phyloP scores from a whole-genome alignment of 805 yeast genomes.

The Monosporozyma unispora region DNA sequence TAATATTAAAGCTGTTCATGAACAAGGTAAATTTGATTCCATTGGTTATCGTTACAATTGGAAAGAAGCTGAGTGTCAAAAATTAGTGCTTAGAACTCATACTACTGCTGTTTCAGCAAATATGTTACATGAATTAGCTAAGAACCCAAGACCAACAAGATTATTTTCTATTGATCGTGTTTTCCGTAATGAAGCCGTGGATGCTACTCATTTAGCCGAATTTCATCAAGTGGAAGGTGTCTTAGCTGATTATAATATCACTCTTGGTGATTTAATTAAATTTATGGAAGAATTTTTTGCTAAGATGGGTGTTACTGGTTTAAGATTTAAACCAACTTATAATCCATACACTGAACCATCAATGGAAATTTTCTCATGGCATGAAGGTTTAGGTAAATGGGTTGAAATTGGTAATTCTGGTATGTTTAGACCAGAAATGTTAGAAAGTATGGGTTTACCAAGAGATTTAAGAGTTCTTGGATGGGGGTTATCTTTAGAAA shows the following conservation, averaged over 20 bases:
- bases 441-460: constrained; percentile 97
- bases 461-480: constrained; percentile 89
- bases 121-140: constrained; percentile 80
- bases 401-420: constrained; percentile 99
- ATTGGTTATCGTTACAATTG: constrained; percentile 98
- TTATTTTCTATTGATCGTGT: constrained; percentile 95
- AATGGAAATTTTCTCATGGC: constrained; percentile 95
- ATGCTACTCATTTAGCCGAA: constrained; percentile 98
- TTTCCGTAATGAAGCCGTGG: constrained; percentile 99
- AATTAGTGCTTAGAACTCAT: constrained; percentile 93
- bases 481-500: constrained; percentile 93
- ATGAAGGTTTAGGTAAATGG: constrained; percentile 90
- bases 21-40: constrained; percentile 85
- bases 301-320: constrained; percentile 92
- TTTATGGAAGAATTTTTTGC: constrained; percentile 96
- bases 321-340: constrained; percentile 97
- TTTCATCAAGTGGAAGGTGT: constrained; percentile 99
- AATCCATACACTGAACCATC: constrained; percentile 99
- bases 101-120: constrained; percentile 90
- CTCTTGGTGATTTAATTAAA: constrained; percentile 93
- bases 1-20: constrained; percentile 75
- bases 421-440: constrained; percentile 99
- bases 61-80: constrained; percentile 83
- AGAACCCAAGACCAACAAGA: constrained; percentile 82
- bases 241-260: constrained; percentile 88